phyloP scores from a whole-genome alignment of 2,329 filamentous ascomycete genomes.

The Penicillium sp. region DNA sequence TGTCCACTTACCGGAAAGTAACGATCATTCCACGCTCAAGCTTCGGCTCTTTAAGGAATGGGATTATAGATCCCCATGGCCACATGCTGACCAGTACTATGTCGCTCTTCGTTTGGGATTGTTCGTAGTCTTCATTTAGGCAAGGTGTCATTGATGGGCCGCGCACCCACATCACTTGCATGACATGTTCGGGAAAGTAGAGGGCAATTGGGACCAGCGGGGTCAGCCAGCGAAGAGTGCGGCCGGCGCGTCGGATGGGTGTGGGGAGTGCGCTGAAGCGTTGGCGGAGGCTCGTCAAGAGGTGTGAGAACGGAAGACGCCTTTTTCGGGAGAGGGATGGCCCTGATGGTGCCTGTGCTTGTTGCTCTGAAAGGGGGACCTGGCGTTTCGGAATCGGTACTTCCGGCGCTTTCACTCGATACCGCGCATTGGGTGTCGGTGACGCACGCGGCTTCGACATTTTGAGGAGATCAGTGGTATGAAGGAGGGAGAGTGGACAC shows the following conservation, averaged over 20 bases:
- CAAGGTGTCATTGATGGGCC: conserved; percentile 74
- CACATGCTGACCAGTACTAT: conserved; percentile 46
- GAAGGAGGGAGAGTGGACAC: not conserved
- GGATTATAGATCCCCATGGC: conserved; percentile 55
- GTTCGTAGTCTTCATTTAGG: conserved; percentile 66
- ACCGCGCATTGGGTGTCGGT: conserved; percentile 4
- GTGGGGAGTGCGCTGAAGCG: conserved; percentile 31
- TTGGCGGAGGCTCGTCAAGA: conserved; percentile 29
- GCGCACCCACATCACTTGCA: conserved; percentile 44
- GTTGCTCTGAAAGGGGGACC: not conserved
- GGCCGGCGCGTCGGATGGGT: conserved; percentile 27
- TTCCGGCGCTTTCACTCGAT: not conserved
- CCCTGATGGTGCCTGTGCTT: not conserved
- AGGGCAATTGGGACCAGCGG: conserved; percentile 40
- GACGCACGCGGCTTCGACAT: conserved; percentile 4
- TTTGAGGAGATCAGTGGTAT: not conserved
- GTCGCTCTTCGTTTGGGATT: conserved; percentile 40
- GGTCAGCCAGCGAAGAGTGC: conserved; percentile 30
- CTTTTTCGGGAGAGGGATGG: conserved; percentile 3
- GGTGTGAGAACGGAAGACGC: conserved; percentile 13
- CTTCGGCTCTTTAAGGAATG: conserved; percentile 50
- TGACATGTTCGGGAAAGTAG: conserved; percentile 44
- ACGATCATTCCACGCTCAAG: conserved; percentile 74
- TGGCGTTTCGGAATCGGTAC: not conserved
- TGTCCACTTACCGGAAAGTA: conserved; percentile 54